phyloP scores from a whole-genome alignment of 2,329 filamentous ascomycete species.

The Dactylella cylindrospora region DNA sequence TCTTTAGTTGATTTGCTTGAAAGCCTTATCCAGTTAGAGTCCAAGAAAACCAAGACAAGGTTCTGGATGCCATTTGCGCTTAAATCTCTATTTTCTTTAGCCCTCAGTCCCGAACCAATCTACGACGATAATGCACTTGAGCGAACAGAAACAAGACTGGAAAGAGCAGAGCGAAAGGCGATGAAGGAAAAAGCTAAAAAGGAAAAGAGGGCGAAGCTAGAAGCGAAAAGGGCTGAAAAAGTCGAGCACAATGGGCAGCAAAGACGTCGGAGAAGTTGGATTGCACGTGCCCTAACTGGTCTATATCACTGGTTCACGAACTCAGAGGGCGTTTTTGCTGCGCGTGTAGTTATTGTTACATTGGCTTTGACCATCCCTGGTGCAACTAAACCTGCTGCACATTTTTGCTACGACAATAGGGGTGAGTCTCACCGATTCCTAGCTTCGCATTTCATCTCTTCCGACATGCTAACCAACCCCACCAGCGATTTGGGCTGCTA shows the following conservation, averaged over 20 bases:
- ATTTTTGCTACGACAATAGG: constrained; percentile 59
- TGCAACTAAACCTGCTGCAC: constrained; percentile 54
- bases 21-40: constrained; percentile 52
- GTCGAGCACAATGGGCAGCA: constrained; percentile 22
- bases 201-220: constrained; percentile 19
- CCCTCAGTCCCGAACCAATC: constrained; percentile 48
- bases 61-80: constrained; percentile 56
- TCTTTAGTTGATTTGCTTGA: constrained; percentile 52
- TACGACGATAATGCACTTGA: constrained; percentile 38
- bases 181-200: constrained; percentile 40
- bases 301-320: constrained; percentile 55
- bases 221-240: background rate
- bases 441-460: background rate
- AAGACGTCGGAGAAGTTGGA: constrained; percentile 48
- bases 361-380: constrained; percentile 55
- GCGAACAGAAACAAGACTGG: constrained; percentile 28
- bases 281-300: constrained; percentile 48
- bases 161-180: constrained; percentile 36
- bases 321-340: constrained; percentile 55
- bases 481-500: constrained; percentile 56
- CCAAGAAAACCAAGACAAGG: constrained; percentile 51
- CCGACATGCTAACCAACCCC: background rate
- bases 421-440: constrained; percentile 49
- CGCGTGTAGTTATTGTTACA: constrained; percentile 57
- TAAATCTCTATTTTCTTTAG: constrained; percentile 53